These are phyloP conservation scores for Aspergillus viridinutans DNA, from an alignment of 2,329 filamentous ascomycete genomes.

Conservation along the genomic window DNA sequence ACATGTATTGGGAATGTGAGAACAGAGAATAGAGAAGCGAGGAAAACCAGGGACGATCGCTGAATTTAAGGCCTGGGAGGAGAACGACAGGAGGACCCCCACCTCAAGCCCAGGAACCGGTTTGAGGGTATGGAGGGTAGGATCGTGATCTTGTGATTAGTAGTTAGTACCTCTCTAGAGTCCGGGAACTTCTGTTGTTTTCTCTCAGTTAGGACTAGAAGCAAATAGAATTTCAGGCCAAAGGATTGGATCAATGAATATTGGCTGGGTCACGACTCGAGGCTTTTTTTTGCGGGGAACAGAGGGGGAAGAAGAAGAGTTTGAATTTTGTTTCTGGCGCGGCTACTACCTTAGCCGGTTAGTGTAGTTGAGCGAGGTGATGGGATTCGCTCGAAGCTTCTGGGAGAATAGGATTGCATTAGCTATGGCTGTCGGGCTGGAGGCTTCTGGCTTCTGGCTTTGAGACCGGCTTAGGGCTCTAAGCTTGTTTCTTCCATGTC, in stretches of 20 bases:
- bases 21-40: not conserved
- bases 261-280: not conserved
- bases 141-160: not conserved
- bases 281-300: not conserved
- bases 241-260: not conserved
- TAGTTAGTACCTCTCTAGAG: not conserved
- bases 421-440: not conserved
- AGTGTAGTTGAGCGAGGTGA: not conserved
- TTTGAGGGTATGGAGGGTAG: not conserved
- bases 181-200: not conserved
- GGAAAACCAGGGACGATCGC: not conserved
- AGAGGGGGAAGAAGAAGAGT: not conserved
- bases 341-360: not conserved
- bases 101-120: not conserved
- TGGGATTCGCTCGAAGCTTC: not conserved
- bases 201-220: not conserved
- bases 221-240: not conserved
- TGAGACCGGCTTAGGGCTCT: not conserved
- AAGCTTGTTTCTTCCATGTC: not conserved
- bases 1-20: not conserved
- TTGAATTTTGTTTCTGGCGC: not conserved
- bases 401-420: not conserved
- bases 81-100: not conserved
- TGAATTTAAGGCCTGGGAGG: not conserved
- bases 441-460: not conserved